Conservation (phyloP, 805 yeast species). For the Kodamaea kakaduensis region DNA sequence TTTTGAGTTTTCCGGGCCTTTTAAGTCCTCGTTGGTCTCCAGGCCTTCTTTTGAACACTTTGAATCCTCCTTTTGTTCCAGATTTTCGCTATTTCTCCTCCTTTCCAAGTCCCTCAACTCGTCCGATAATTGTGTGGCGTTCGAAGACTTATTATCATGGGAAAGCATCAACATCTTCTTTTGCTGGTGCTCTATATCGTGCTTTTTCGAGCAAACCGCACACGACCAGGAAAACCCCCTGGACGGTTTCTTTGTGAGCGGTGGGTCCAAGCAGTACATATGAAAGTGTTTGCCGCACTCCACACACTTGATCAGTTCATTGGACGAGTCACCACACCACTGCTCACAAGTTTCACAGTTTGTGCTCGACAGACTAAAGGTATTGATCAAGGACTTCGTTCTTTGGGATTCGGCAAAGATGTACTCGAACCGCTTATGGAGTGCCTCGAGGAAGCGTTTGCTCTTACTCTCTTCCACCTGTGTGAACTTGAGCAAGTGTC, state of each 20-base stretch:
- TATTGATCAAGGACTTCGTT: conserved; percentile 56
- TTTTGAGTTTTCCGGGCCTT: too few relatives aligned
- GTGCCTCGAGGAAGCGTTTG: conserved; percentile 53
- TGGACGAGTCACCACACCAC: conserved; percentile 65
- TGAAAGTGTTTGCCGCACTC: conserved; percentile 70
- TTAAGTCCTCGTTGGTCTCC: not conserved
- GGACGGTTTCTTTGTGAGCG: conserved; percentile 71
- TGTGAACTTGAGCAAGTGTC: conserved; percentile 36
- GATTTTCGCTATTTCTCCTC: not conserved
- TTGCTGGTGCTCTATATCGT: conserved; percentile 42
- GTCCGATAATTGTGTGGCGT: conserved; percentile 30
- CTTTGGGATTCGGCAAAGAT: conserved; percentile 70
- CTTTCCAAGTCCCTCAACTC: conserved; percentile 15
- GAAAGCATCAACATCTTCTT: conserved; percentile 39
- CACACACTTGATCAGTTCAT: conserved; percentile 75
- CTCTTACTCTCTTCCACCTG: conserved; percentile 47
- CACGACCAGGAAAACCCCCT: conserved; percentile 92
- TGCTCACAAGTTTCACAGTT: conserved; percentile 73
- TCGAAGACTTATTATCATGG: conserved; percentile 39
- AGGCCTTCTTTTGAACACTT: too few relatives aligned
- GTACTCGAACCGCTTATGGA: conserved; percentile 65
- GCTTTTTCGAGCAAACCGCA: conserved; percentile 64
- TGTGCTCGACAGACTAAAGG: conserved; percentile 52
- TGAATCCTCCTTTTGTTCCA: conserved; percentile 5
- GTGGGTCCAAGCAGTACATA: conserved; percentile 83